Percentiles rank a stretch among this genome's conserved stretches.
Conservation (phyloP, 2,329 filamentous ascomycete genomes). For the Didymella pinodella region DNA sequence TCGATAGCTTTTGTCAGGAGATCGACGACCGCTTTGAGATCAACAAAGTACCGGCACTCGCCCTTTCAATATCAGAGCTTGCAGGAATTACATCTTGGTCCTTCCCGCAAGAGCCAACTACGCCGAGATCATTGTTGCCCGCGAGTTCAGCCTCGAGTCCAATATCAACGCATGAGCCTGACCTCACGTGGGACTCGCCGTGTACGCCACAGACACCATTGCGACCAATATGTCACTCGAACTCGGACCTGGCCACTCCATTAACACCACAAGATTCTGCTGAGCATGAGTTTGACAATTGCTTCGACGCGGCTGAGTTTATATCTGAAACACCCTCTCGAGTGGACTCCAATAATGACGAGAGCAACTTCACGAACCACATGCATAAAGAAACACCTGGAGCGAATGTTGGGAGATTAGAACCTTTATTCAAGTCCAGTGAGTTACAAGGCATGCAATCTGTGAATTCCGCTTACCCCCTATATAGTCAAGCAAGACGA, state of each 20-base stretch:
- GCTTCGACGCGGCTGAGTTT: not conserved
- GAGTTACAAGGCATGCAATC: not conserved
- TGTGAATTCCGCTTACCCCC: not conserved
- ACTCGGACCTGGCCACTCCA: not conserved
- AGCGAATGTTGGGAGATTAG: not conserved
- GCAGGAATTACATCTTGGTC: not conserved
- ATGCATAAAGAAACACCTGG: not conserved
- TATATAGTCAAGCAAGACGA: not conserved
- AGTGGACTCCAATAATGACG: not conserved
- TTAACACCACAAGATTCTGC: not conserved
- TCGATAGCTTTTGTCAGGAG: not conserved
- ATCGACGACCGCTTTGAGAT: not conserved
- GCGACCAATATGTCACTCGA: not conserved
- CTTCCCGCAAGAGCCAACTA: not conserved
- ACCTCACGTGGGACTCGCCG: conserved; percentile 2
- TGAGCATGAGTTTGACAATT: not conserved
- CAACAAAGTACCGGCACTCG: not conserved
- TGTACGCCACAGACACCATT: not conserved
- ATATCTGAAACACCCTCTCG: not conserved
- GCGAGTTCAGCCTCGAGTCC: not conserved
- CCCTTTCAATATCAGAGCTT: not conserved
- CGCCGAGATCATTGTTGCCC: not conserved
- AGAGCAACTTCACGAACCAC: not conserved
- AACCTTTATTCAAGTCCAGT: not conserved
- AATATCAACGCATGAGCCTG: not conserved